Base-by-base conservation (phyloP, 2,329 filamentous ascomycete species). In the Orbilia blumenaviensis region DNA sequence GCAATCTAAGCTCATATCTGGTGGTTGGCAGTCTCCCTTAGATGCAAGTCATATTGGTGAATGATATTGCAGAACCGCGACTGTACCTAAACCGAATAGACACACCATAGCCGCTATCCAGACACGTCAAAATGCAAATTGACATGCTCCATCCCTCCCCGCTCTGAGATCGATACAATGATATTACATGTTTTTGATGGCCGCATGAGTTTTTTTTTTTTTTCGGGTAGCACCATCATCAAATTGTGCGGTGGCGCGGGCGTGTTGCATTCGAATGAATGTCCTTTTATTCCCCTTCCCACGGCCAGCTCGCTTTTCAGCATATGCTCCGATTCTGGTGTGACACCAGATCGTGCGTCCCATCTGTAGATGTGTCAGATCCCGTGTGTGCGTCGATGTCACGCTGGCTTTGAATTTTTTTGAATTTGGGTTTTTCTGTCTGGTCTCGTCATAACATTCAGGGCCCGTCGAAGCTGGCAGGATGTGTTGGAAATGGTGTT, bases 311-410 rank as follows among this genome's bases (percentile, higher is more conserved):
- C 63, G 62, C 60, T 69, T 69, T 76, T 69, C 46, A 76, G 72
- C 72, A 76, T 76, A 76, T 76, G 64, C 72, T 69, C 72, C 72
- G 72, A 61, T 66, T 52, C 64, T 66, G 41, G 58, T 69, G 72
- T 64, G 64, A 66, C 64, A 36, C 64, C 18, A 69, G 58, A 76
- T 67, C 72, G 72, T 76, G 72, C 46, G 38, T 61, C 61, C 72
- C 64, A 76, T 61, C 58, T 46, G 63, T 60, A 36, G 50, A 66
- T 32, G 50, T 44, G 60, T 60, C 60, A 67, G 69, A 75, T 66
- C 42, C 54, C 32, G 25, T 48, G 38, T 34, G 52, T 56, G 52
- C 52, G 32, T 56, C 32, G 48, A 54, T 54, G 18, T 64, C 50
- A 72, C 48, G 50, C 42, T 52, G 21, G 46, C 56, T 36, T 42